Base-by-base conservation (phyloP, 75 land plant genomes). In the Picea glauca region DNA sequence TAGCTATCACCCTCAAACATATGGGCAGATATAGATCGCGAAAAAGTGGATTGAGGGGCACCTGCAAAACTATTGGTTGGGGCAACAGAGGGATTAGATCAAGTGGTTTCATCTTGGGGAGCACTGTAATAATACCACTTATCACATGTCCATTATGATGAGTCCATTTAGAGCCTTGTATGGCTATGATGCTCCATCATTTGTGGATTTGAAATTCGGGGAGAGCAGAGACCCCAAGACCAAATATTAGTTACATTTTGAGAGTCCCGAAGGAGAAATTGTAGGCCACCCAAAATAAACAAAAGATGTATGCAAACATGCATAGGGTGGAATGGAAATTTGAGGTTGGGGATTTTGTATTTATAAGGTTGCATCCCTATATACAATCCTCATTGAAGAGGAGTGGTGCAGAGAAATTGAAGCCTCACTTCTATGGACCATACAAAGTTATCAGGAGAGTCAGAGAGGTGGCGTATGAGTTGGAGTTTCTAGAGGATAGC, bases 31-130 rank as follows among this genome's bases (percentile, higher is more conserved):
- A 6, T 0, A 79, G 32, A 12, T 72, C 3, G 38, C 5, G 2
- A 70, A 79, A 17, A 58, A 40, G n/a, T 23, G 43, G 15, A 5
- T 80, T 0, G 81, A 80, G 54, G 65, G 75, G 13, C 54, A 65
- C 33, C 58, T 82, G 30, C 62, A 80, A 8, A 62, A 46, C 30
- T 68, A 77, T 72, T 70, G 60, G 31, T 43, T 32, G 8, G 18
- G 57, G n/a, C 54, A 78, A 9, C 62, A 67, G 0, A 72, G 2
- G 18, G 18, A 2, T 17, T 76, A 62, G 63, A 26, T 26, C 3
- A 7, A 32, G 11, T 58, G 31, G 30, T 60, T 76, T 0, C 30
- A 58, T 14, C 59, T 76, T 30, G 62, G 58, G 0, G 78, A 76
- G 62, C 59, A 58, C 13, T 31, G 0, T 0, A 3, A 76, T 38